phyloP scores from a whole-genome alignment of 495 filamentous ascomycete genomes.

The Aspergillus panamensis region DNA sequence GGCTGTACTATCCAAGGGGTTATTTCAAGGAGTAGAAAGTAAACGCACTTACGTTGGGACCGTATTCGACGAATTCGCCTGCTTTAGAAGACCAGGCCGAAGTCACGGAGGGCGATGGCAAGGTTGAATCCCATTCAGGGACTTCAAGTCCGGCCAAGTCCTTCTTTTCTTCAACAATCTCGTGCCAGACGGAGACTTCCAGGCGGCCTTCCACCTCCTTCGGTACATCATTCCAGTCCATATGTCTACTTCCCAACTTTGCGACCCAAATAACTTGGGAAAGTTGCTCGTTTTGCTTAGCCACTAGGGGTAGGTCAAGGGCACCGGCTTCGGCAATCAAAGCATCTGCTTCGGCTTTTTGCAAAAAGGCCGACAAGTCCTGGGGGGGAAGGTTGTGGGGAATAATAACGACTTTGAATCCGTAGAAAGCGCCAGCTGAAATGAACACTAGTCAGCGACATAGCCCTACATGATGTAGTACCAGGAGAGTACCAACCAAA shows the following conservation, averaged over 20 bases:
- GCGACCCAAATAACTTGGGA: slow-evolving; percentile 90
- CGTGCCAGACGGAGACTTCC: slow-evolving; percentile 82
- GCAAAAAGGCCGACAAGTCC: slow-evolving; percentile 64
- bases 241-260: slow-evolving; percentile 83
- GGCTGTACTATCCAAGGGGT: background rate
- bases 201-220: slow-evolving; percentile 65
- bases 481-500: slow-evolving; percentile 49
- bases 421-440: slow-evolving; percentile 73
- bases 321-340: slow-evolving; percentile 85
- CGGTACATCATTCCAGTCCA: slow-evolving; percentile 85
- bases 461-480: background rate
- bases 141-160: slow-evolving; percentile 43
- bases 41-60: slow-evolving; percentile 50
- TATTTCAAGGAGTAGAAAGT: background rate
- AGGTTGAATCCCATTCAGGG: slow-evolving; percentile 47
- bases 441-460: slow-evolving; percentile 14
- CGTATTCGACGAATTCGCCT: slow-evolving; percentile 73
- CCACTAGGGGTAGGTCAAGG: slow-evolving; percentile 71
- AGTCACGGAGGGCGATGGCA: slow-evolving; percentile 50
- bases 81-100: slow-evolving; percentile 58
- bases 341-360: slow-evolving; percentile 67
- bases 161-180: slow-evolving; percentile 66
- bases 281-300: slow-evolving; percentile 62
- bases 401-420: slow-evolving; percentile 72
- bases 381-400: slow-evolving; percentile 73